Base-by-base conservation (phyloP, 176 grass and related monocot genomes). In the Zoysia japonica region DNA sequence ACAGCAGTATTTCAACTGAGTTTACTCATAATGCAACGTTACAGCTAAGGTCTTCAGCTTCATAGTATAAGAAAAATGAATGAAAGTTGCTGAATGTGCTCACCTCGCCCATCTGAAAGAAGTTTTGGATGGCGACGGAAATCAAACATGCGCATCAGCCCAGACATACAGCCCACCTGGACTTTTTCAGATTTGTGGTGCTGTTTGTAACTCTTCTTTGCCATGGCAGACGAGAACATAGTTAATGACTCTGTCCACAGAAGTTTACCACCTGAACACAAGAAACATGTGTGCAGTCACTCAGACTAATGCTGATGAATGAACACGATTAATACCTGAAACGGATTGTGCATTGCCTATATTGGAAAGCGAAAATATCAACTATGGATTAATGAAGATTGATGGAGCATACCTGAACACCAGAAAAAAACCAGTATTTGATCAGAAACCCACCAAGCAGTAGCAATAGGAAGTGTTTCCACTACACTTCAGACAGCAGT, bases 131-230 rank as follows among this genome's bases (percentile, higher is more conserved):
- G 65, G 36, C 63, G 80, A 14, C 86, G 89, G 83, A 98, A 98
- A 70, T 98, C 80, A 75, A 98, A 88, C 61, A 94, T 87, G 71
- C 71, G 90, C 74, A 99, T 88, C 63, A 99, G 81, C 70, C 88
- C 83, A n/a, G 88, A 82, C 81, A 93, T 80, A 72, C 92, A 99
- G 44, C 92, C 79, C 44, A 77, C 42, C 66, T 95, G 85, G 47
- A 84, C 77, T 38, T 82, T 91, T 76, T 80, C 65, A 11, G 57
- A 44, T 45, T 43, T 85, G 16, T 5, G 7, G 37, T 37, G 40
- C 8, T 70, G 67, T 77, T 76, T 84, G 78, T 87, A 65, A 75
- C 75, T 77, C 71, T 75, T 94, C n/a, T 87, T 93, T 47, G 68
- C 83, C 92, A 95, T 93, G 61, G 70, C 68, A 78, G 84, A 69